phyloP scores from a whole-genome alignment of 2,329 filamentous ascomycete species.

The Leptographium flavum region DNA sequence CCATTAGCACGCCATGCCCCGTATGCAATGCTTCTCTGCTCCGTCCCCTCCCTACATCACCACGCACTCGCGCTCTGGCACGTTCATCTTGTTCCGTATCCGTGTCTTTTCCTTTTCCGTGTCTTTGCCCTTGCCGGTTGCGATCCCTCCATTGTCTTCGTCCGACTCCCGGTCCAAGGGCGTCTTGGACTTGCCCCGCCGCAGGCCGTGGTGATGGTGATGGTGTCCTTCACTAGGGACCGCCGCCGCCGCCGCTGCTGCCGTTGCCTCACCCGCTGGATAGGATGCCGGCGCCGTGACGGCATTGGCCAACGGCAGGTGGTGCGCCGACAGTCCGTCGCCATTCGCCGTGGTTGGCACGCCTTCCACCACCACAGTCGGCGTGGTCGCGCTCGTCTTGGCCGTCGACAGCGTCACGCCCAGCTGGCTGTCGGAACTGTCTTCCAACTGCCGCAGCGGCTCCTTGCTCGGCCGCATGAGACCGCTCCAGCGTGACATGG shows the following conservation, averaged over 20 bases:
- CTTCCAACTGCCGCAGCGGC: constrained; percentile 20
- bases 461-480: constrained; percentile 39
- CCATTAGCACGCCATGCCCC: too few species aligned
- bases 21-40: too few species aligned
- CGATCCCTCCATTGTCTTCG: background rate
- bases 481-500: constrained; percentile 39
- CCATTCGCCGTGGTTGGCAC: background rate
- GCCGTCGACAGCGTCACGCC: background rate
- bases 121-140: constrained; percentile 13
- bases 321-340: background rate
- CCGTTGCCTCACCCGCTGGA: background rate
- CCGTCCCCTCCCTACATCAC: constrained; percentile 17
- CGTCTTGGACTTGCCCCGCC: constrained; percentile 10
- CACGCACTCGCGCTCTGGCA: constrained; percentile 18
- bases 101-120: constrained; percentile 14
- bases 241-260: background rate
- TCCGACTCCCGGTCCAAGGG: constrained; percentile 4
- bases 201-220: constrained; percentile 10
- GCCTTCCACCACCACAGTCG: too few species aligned
- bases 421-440: background rate
- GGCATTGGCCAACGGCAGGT: background rate
- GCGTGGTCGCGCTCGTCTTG: background rate
- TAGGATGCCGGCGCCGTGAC: background rate
- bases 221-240: constrained; percentile 9
- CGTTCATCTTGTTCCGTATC: constrained; percentile 10